Evolutionary conservation across 192 early-diverging fungal genomes (phyloP), one percentile per base, ranked within the genome.

Genomic region (Spizellomyces punctatus): DNA sequence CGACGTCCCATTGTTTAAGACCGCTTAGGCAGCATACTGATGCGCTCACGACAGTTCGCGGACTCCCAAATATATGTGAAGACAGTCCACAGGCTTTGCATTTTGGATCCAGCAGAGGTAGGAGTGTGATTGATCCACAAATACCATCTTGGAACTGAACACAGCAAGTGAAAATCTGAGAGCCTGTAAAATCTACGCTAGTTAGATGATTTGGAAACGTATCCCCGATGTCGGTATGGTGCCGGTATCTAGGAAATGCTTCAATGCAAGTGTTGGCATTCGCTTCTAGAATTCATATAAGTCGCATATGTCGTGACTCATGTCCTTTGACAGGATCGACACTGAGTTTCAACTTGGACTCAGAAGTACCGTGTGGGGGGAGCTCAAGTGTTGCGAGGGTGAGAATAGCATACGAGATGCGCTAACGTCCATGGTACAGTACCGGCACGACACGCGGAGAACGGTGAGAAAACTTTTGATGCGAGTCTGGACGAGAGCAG

Each of bases 51-150:
- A 36, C 67, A 91, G 89, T 81, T 89, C 64, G 80, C 84, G 21
- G 91, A 92, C 65, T 83, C 85, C 2, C 84, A 81, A 58, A 88
- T 84, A 5, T 91, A 89, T 69, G 69, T 77, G 21, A 82, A 84
- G 45, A 86, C 88, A 0, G 52, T 93, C 42, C 83, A 91, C 44
- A 86, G 85, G 58, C 75, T 93, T 17, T 75, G 75, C 69, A 43
- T 90, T 4, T 77, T 84, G 44, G 66, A 86, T 21, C 90, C 91
- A 1, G 54, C 55, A 16, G 86, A 91, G 78, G 89, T 90, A 73
- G 6, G 36, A 44, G 21, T 54, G 50, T 74, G 2, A 54, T 54
- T 54, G 50, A 19, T n/a, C 17, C 17, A 19, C 17, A 12, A 54
- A 19, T 12, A 12, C 2, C 50, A 54, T 19, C 14, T 19, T 54